A percentile compares a stretch with the other conserved stretches of the same genome.
phyloP scores from a whole-genome alignment of 768 basidiomycete genomes.

The Amanita pseudoporphyria region DNA sequence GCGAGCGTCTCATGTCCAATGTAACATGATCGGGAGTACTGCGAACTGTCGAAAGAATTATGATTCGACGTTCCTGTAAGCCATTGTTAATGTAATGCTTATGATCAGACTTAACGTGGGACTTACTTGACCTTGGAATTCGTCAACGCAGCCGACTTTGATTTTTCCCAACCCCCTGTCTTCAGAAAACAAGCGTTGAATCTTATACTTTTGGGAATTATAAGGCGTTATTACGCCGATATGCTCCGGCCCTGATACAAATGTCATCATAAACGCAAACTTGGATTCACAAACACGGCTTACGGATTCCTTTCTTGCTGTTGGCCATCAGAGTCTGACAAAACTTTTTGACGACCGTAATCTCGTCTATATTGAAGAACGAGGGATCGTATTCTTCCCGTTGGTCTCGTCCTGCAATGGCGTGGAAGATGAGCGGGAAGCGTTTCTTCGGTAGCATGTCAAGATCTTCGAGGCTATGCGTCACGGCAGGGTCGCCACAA shows the following conservation, averaged over 20 bases:
- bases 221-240: constrained; percentile 70
- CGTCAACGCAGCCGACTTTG: constrained; percentile 60
- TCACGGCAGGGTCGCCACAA: constrained; percentile 34
- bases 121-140: constrained; percentile 57
- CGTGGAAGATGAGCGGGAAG: constrained; percentile 53
- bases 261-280: not conserved
- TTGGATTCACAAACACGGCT: constrained; percentile 10
- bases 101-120: constrained; percentile 13
- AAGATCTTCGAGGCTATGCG: constrained; percentile 26
- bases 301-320: constrained; percentile 30
- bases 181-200: constrained; percentile 26
- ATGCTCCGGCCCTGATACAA: constrained; percentile 22
- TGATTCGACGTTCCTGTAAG: constrained; percentile 42
- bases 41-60: constrained; percentile 50
- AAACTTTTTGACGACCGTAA: constrained; percentile 40
- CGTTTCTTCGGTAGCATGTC: constrained; percentile 28
- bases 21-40: constrained; percentile 44
- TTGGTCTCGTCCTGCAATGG: constrained; percentile 42
- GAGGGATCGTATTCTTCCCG: constrained; percentile 49
- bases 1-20: constrained; percentile 45
- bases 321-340: constrained; percentile 24
- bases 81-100: constrained; percentile 17
- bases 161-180: constrained; percentile 26
- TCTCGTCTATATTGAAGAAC: constrained; percentile 55
- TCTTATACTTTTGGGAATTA: constrained; percentile 49